Percentiles rank a stretch among this genome's conserved stretches.
Conservation (phyloP, 192 early-diverging fungal species). For the Coemansia sp. region DNA sequence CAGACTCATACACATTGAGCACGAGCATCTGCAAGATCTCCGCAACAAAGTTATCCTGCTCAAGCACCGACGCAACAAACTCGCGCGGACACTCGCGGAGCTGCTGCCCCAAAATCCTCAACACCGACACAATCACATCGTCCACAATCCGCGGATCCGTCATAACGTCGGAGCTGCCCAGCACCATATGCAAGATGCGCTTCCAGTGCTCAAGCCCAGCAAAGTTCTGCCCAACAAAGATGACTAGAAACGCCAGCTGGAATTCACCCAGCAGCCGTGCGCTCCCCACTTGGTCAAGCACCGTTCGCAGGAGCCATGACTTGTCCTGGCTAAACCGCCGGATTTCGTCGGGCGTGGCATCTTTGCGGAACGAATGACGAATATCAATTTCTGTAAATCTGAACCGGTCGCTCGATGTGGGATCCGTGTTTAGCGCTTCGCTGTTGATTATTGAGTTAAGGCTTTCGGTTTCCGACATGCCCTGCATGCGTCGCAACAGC, state of each 20-base stretch:
- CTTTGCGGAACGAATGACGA: slow-evolving; percentile 72
- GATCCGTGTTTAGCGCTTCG: background rate
- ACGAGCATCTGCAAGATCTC: slow-evolving; percentile 39
- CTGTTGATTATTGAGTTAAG: background rate
- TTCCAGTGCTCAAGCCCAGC: slow-evolving; percentile 91
- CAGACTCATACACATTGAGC: slow-evolving; percentile 42
- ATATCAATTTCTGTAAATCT: slow-evolving; percentile 77
- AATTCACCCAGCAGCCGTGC: slow-evolving; percentile 71
- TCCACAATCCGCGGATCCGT: slow-evolving; percentile 18
- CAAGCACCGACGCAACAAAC: slow-evolving; percentile 33
- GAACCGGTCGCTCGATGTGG: slow-evolving; percentile 14
- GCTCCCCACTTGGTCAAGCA: background rate
- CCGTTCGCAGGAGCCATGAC: slow-evolving; percentile 66
- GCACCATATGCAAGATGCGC: slow-evolving; percentile 66
- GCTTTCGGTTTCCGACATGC: background rate
- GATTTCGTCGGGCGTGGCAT: slow-evolving; percentile 63
- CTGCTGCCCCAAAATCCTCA: slow-evolving; percentile 37
- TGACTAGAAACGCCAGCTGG: slow-evolving; percentile 76
- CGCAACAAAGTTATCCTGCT: slow-evolving; percentile 36
- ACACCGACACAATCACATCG: slow-evolving; percentile 40
- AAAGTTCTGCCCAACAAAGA: slow-evolving; percentile 78
- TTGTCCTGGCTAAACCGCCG: slow-evolving; percentile 88
- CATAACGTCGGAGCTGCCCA: slow-evolving; percentile 63
- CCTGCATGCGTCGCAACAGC: slow-evolving; percentile 5
- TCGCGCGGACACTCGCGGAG: slow-evolving; percentile 22